Percentiles rank a stretch among this genome's conserved stretches.
Conservation (phyloP, 805 yeast genomes). For the Kuraishia borneana region DNA sequence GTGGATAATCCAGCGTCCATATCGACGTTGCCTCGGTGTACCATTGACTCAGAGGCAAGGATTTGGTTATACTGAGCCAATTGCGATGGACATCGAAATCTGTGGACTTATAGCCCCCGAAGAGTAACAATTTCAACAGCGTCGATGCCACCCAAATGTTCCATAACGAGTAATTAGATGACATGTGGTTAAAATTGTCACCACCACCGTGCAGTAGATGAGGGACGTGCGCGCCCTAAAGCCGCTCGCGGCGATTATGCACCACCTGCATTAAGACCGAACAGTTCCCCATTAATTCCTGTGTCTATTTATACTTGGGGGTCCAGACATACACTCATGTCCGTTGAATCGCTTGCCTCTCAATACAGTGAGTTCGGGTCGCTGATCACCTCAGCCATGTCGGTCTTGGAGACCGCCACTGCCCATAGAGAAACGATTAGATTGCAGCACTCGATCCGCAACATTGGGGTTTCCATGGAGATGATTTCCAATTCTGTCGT, state of each 20-base stretch:
- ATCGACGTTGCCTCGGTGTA: constrained; percentile 66
- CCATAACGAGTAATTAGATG: constrained; percentile 38
- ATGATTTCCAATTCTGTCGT: constrained; percentile 15
- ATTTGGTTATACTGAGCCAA: constrained; percentile 87
- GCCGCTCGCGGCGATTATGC: too few species aligned
- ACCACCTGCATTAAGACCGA: too few species aligned
- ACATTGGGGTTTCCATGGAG: constrained; percentile 18
- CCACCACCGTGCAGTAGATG: background rate
- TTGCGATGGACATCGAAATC: constrained; percentile 97
- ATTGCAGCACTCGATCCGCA: constrained; percentile 12
- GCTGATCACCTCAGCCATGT: constrained; percentile 1
- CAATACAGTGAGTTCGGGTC: background rate
- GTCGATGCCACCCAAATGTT: constrained; percentile 58
- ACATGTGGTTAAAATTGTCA: background rate
- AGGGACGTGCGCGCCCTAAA: too few species aligned
- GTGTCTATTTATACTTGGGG: too few species aligned
- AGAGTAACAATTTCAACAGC: constrained; percentile 47
- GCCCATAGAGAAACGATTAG: background rate
- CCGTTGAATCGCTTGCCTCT: too few species aligned
- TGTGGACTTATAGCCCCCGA: constrained; percentile 81
- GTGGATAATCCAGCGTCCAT: constrained; percentile 98
- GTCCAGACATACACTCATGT: too few species aligned
- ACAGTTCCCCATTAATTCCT: too few species aligned
- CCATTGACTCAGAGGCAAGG: constrained; percentile 71
- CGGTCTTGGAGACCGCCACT: constrained; percentile 3